Conservation (phyloP, 2,329 filamentous ascomycete genomes). For the Cadophora luteo-olivacea region DNA sequence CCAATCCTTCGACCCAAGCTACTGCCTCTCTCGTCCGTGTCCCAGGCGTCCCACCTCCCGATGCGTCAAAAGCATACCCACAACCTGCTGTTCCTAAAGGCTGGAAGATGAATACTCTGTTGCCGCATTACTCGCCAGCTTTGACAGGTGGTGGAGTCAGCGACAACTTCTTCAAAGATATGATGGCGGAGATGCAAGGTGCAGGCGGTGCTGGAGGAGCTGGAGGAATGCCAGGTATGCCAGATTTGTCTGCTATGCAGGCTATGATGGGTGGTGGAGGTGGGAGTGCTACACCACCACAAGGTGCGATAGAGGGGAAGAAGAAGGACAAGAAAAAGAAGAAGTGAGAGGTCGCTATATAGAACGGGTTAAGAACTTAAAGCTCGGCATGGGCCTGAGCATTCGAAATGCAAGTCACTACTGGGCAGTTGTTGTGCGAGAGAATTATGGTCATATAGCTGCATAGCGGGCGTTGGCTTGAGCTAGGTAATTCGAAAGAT, state of each 20-base stretch:
- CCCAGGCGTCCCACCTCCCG: constrained; percentile 69
- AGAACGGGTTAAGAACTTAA: background rate
- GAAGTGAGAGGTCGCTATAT: constrained; percentile 25
- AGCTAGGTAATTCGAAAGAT: background rate
- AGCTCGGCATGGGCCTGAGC: background rate
- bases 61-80: constrained; percentile 71
- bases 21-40: constrained; percentile 76
- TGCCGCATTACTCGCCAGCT: constrained; percentile 88
- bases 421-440: background rate
- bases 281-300: constrained; percentile 45
- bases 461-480: constrained; percentile 13
- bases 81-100: constrained; percentile 79
- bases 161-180: constrained; percentile 94
- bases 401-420: background rate
- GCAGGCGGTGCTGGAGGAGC: constrained; percentile 32
- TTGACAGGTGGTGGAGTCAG: constrained; percentile 92
- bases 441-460: background rate
- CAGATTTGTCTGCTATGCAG: constrained; percentile 54
- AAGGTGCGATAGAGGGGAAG: constrained; percentile 49
- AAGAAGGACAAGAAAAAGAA: constrained; percentile 47
- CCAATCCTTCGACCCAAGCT: constrained; percentile 78
- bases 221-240: constrained; percentile 47
- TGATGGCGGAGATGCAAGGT: constrained; percentile 88
- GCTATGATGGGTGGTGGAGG: constrained; percentile 53
- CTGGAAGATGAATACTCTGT: constrained; percentile 85